Evolutionary conservation across 2,329 filamentous ascomycete genomes (phyloP).

Genomic region (Penicillium fuscoglaucum): DNA sequence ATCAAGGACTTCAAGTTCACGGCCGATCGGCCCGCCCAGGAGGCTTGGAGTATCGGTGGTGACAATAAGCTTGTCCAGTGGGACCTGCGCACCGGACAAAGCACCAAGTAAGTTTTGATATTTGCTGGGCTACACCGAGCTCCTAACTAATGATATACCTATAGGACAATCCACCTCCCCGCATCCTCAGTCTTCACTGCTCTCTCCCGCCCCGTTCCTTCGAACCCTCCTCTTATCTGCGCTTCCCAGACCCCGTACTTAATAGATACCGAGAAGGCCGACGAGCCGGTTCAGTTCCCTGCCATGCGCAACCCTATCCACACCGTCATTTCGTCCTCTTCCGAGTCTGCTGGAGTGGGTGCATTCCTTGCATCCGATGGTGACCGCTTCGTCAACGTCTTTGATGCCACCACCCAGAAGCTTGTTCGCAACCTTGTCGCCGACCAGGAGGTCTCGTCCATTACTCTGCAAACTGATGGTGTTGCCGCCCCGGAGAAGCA

Average conservation of each 20-base stretch:
- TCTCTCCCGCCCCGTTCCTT: conserved; percentile 44
- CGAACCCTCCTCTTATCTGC: conserved; percentile 48
- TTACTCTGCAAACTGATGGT: conserved; percentile 37
- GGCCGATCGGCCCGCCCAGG: conserved; percentile 37
- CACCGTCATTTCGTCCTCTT: conserved; percentile 46
- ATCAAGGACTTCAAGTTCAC: conserved; percentile 55
- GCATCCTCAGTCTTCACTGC: conserved; percentile 41
- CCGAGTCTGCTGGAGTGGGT: conserved; percentile 35
- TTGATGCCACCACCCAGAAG: conserved; percentile 45
- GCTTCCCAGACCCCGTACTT: conserved; percentile 53
- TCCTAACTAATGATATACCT: conserved; percentile 16
- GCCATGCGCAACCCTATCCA: conserved; percentile 53
- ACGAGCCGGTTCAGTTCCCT: conserved; percentile 45
- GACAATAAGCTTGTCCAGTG: conserved; percentile 56
- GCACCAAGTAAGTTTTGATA: conserved; percentile 41
- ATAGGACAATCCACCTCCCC: conserved; percentile 47
- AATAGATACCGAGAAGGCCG: conserved; percentile 44
- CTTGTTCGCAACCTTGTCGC: conserved; percentile 51
- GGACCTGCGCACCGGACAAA: conserved; percentile 49
- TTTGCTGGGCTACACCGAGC: conserved; percentile 6
- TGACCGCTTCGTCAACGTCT: conserved; percentile 54
- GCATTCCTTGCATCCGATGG: conserved; percentile 52
- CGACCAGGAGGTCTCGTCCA: conserved; percentile 46
- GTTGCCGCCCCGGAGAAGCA: conserved; percentile 37
- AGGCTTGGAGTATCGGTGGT: conserved; percentile 56